Evolutionary conservation across 371 early-diverging fungal genomes (phyloP).

Genomic region (Apophysomyces variabilis): DNA sequence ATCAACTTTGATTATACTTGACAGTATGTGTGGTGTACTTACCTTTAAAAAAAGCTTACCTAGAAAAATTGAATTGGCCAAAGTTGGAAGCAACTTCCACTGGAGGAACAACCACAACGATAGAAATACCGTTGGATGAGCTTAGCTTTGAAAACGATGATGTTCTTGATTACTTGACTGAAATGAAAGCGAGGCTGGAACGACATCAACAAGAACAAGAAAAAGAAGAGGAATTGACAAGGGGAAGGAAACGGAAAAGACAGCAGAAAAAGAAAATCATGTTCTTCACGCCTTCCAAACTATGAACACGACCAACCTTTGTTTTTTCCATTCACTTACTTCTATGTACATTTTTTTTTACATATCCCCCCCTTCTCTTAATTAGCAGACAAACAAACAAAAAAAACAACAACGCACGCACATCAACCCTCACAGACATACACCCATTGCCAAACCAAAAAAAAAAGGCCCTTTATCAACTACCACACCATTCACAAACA

Average conservation of each 20-base stretch:
- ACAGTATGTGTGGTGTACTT: background rate
- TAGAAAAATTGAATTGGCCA: background rate
- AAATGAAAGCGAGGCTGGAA: slow-evolving; percentile 1
- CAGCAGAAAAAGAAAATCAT: slow-evolving; percentile 1
- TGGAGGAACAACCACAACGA: background rate
- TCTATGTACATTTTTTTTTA: slow-evolving; percentile 5
- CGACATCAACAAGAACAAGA: slow-evolving; percentile 7
- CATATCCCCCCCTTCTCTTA: background rate
- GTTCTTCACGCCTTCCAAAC: slow-evolving; percentile 7
- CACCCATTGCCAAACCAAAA: no score
- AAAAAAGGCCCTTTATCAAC: no score
- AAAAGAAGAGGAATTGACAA: slow-evolving; percentile 6
- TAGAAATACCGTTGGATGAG: background rate
- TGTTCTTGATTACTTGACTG: background rate
- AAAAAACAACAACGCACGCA: background rate
- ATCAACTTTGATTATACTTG: background rate
- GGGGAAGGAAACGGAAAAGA: slow-evolving; percentile 10
- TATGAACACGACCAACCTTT: background rate
- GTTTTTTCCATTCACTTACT: background rate
- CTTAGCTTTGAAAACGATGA: slow-evolving; percentile 1
- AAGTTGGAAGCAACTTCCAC: background rate
- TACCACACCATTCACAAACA: no score
- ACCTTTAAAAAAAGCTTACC: background rate
- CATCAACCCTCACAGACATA: no score
- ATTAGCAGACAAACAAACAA: background rate